A percentile compares a stretch with the other conserved stretches of the same genome.
These are phyloP conservation scores for Sporothrix mexicana DNA, from an alignment of 2,329 filamentous ascomycete genomes.

Conservation along the genomic window DNA sequence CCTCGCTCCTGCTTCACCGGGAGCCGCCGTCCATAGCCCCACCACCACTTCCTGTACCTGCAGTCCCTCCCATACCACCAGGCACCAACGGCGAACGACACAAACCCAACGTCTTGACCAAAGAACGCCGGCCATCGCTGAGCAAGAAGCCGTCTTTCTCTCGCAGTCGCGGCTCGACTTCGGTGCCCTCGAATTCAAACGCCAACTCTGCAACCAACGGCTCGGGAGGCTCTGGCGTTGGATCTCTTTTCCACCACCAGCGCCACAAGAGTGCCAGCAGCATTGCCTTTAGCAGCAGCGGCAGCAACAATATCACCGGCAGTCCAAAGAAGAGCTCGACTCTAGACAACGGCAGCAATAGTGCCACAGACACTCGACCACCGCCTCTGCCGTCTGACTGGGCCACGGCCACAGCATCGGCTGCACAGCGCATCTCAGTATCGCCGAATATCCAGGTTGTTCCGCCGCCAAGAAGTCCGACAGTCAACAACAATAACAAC, in stretches of 20 bases:
- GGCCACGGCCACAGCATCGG: conserved; percentile 22
- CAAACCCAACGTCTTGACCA: conserved; percentile 45
- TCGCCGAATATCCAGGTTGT: conserved; percentile 12
- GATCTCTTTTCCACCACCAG: conserved; percentile 24
- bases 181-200: neutral
- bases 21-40: conserved; percentile 31
- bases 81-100: conserved; percentile 34
- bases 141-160: conserved; percentile 61
- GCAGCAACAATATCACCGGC: conserved; percentile 14
- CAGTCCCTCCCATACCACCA: conserved; percentile 31
- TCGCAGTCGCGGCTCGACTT: conserved; percentile 49
- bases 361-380: conserved; percentile 16
- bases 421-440: neutral
- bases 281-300: neutral
- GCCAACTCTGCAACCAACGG: conserved; percentile 39
- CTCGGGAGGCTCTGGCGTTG: conserved; percentile 28
- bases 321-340: neutral
- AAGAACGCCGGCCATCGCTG: conserved; percentile 60
- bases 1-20: neutral
- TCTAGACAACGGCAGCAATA: neutral
- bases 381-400: conserved; percentile 25
- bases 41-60: conserved; percentile 37
- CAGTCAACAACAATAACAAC: too few species aligned
- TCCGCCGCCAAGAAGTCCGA: neutral
- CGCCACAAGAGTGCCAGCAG: conserved; percentile 36